A percentile compares a stretch with the other conserved stretches of the same genome.
phyloP scores from a whole-genome alignment of 2,329 filamentous ascomycete genomes.

The Talaromyces sp. region DNA sequence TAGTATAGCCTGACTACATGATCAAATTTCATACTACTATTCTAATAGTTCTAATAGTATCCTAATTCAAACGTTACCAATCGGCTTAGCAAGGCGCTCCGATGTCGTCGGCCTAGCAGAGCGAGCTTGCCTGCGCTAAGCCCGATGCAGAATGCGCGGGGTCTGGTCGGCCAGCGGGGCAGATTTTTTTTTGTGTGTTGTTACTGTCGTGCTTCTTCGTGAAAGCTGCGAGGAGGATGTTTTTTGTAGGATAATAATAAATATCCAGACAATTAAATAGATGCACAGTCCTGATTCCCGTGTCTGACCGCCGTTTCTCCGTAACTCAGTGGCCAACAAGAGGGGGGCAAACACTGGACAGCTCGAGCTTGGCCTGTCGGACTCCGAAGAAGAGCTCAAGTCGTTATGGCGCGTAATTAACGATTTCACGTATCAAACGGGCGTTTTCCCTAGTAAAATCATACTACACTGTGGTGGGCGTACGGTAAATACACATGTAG shows the following conservation, averaged over 20 bases:
- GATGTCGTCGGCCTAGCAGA: conserved; percentile 6
- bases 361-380: background rate
- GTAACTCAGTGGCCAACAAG: background rate
- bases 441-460: background rate
- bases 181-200: background rate
- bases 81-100: conserved; percentile 1
- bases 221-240: background rate
- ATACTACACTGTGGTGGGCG: too few relatives aligned
- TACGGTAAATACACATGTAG: background rate
- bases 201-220: background rate
- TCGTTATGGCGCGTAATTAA: background rate
- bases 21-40: background rate
- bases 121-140: background rate
- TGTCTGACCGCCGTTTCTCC: background rate
- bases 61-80: background rate
- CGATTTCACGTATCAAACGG: background rate
- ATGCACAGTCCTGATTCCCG: background rate
- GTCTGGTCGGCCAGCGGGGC: conserved; percentile 10
- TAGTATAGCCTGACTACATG: too few relatives aligned
- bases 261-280: background rate
- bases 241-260: background rate
- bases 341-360: background rate
- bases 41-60: background rate
- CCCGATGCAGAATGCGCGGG: conserved; percentile 10
- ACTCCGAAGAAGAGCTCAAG: background rate